Evolutionary conservation across 192 early-diverging fungal genomes (phyloP).

Genomic region (Rhizoclosmatium globosum): DNA sequence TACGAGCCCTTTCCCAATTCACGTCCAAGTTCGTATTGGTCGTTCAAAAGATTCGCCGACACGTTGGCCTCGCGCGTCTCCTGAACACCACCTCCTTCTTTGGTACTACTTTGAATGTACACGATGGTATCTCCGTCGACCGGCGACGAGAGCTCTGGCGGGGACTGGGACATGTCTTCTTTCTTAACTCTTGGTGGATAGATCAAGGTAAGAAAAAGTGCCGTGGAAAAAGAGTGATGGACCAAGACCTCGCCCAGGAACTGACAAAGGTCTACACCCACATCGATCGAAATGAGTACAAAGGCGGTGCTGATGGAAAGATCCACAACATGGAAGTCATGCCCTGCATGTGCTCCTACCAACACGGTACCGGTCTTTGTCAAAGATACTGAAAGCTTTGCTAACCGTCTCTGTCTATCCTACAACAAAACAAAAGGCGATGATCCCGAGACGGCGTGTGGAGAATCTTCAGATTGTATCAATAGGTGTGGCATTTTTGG

Average conservation of each 20-base stretch:
- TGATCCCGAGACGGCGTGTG: constrained; percentile 79
- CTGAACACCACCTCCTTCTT: constrained; percentile 31
- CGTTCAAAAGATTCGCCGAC: constrained; percentile 73
- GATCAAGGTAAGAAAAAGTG: no score
- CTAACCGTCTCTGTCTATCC: background rate
- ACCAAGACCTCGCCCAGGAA: constrained; percentile 36
- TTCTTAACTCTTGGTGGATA: no score
- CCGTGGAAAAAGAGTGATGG: background rate
- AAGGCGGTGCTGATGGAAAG: constrained; percentile 73
- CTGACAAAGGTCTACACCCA: constrained; percentile 70
- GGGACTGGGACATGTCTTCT: background rate
- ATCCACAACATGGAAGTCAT: constrained; percentile 75
- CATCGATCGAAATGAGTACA: constrained; percentile 75
- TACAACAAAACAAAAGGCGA: constrained; percentile 41
- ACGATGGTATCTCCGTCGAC: background rate
- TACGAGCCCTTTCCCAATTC: constrained; percentile 88
- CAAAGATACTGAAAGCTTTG: background rate
- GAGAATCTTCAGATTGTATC: constrained; percentile 88
- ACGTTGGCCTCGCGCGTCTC: constrained; percentile 73
- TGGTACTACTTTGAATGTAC: no score
- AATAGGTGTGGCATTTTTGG: constrained; percentile 61
- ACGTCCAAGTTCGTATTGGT: constrained; percentile 81
- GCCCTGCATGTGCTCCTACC: constrained; percentile 81
- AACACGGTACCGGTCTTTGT: constrained; percentile 52
- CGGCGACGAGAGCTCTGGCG: background rate